phyloP scores from a whole-genome alignment of 768 basidiomycete genomes.

The Termitomyces sp. region DNA sequence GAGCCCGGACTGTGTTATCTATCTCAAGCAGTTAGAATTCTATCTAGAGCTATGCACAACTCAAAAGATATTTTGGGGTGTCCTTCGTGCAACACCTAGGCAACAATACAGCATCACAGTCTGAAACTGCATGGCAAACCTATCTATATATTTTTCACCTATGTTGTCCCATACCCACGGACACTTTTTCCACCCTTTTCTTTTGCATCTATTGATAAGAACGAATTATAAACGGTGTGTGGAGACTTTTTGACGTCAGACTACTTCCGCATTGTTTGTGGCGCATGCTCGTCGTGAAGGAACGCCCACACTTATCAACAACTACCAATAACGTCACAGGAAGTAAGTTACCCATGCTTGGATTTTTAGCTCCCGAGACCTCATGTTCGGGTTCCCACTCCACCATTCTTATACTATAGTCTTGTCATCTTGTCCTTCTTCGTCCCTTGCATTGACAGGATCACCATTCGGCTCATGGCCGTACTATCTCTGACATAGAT shows the following conservation, averaged over 20 bases:
- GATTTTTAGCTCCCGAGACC: background rate
- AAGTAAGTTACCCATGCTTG: background rate
- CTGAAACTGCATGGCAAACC: background rate
- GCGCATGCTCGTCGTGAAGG: conserved; percentile 8
- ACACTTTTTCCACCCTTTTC: background rate
- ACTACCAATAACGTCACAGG: background rate
- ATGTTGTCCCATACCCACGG: background rate
- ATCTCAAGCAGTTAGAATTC: background rate
- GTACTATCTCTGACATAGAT: background rate
- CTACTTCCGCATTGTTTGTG: conserved; percentile 6
- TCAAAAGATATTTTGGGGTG: background rate
- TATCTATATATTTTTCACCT: background rate
- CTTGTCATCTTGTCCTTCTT: background rate
- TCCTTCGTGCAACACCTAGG: background rate
- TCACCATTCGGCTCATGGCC: conserved; percentile 9
- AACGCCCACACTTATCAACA: background rate
- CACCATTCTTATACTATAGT: conserved; percentile 1
- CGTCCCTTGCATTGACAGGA: background rate
- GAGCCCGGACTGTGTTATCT: background rate
- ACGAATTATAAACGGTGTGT: background rate
- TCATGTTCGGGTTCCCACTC: conserved; percentile 4
- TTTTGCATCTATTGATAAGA: background rate
- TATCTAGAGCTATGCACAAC: background rate
- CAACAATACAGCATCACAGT: background rate
- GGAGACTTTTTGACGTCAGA: conserved; percentile 5